Base-by-base conservation (phyloP, 768 basidiomycete genomes). In the Mycena galericulata region DNA sequence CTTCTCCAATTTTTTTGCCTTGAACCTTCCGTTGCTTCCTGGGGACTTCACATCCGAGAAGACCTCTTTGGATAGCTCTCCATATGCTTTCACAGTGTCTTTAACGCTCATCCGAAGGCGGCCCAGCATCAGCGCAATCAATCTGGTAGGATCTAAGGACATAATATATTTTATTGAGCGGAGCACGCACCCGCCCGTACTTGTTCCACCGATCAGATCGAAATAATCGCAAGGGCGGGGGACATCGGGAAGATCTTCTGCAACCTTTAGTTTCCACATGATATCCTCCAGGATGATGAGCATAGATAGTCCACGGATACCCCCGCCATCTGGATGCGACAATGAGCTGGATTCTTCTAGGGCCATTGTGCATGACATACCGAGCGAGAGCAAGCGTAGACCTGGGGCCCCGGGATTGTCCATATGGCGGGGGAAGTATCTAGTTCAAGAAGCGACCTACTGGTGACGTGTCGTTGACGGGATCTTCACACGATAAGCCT, bases 251-350 rank as follows among this genome's bases (percentile, higher is more conserved):
- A 46, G 45, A 9, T 17, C 38, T 11, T 50, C 11, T 27, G 7
- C 47, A 12, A 26, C 47, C 26, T 50, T 26, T 7, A 50, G 24
- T 29, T 24, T 24, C 11, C 27, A 27, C 27, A 50, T 26, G 47
- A 50, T 24, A 7, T 12, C 27, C 26, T 50, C 9, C 22, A 50
- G 18, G 47, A 50, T n/a, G n/a, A n/a, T n/a, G n/a, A n/a, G n/a
- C n/a, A n/a, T n/a, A n/a, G n/a, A n/a, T n/a, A n/a, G n/a, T 50
- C 47, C 47, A 24, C 47, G 47, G 47, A 50, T 50, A 8, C 47
- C 47, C 22, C 47, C 47, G 7, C 47, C 24, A 20, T 38, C 38
- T 38, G 38, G n/a, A n/a, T n/a, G n/a, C n/a, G n/a, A n/a, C n/a
- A n/a, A n/a, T n/a, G n/a, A n/a, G n/a, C n/a, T n/a, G n/a, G n/a